Conservation (phyloP, 2,329 filamentous ascomycete species). For the Aureobasidium sp. region DNA sequence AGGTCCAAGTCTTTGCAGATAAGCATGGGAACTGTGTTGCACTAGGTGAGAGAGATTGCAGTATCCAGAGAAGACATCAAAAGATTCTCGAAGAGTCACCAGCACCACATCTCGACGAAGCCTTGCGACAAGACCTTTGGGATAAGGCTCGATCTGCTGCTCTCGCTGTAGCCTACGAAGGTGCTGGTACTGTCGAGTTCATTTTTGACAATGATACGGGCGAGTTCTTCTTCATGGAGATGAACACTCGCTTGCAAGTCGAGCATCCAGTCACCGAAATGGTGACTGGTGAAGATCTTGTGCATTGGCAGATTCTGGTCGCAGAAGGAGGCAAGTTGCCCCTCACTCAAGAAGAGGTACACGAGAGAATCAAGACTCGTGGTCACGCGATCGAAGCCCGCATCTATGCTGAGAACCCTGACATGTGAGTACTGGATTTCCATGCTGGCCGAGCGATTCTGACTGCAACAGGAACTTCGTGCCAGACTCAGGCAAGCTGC, state of each 20-base stretch:
- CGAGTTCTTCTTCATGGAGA: slow-evolving; percentile 63
- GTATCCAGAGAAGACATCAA: slow-evolving; percentile 56
- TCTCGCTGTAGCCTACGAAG: slow-evolving; percentile 55
- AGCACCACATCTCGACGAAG: slow-evolving; percentile 51
- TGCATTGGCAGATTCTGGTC: slow-evolving; percentile 91
- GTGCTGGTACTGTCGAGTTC: slow-evolving; percentile 59
- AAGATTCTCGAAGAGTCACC: slow-evolving; percentile 60
- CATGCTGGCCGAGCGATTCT: background rate
- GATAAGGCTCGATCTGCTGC: slow-evolving; percentile 55
- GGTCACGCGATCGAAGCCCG: slow-evolving; percentile 92
- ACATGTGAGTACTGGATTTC: slow-evolving; percentile 35
- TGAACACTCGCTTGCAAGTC: slow-evolving; percentile 80
- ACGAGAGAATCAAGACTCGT: slow-evolving; percentile 59
- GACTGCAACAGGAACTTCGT: slow-evolving; percentile 60
- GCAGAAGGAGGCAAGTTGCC: slow-evolving; percentile 63
- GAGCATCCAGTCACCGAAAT: slow-evolving; percentile 91
- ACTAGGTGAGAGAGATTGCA: slow-evolving; percentile 57
- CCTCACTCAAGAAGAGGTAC: slow-evolving; percentile 55
- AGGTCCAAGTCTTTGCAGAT: slow-evolving; percentile 60
- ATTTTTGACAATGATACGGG: slow-evolving; percentile 60
- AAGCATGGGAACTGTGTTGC: slow-evolving; percentile 57
- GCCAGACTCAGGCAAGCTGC: slow-evolving; percentile 80
- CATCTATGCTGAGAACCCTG: slow-evolving; percentile 94
- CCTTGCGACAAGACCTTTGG: slow-evolving; percentile 55
- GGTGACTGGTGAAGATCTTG: slow-evolving; percentile 68